These are phyloP conservation scores for Flaveria brownii DNA, from an alignment of 129 eudicot genomes.

Conservation along the genomic window DNA sequence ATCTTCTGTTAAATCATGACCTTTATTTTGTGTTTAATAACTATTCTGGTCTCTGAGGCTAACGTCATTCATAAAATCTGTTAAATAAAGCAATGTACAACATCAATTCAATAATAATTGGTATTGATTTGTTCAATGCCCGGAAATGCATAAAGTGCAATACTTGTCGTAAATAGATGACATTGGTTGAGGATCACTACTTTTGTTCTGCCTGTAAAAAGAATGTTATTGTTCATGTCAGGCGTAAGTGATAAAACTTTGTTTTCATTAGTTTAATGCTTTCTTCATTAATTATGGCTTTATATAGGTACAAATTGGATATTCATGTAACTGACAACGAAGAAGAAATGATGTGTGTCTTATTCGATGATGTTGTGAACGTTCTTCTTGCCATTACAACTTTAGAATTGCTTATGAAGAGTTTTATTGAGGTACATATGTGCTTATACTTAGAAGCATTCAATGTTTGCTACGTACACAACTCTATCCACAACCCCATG, in stretches of 20 bases:
- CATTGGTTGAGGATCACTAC: background rate
- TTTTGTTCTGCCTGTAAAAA: background rate
- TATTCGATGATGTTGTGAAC: background rate
- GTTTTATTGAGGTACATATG: background rate
- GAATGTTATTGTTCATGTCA: background rate
- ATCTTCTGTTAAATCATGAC: no score
- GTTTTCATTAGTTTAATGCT: no score
- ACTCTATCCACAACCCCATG: no score
- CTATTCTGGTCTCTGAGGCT: no score
- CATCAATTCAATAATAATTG: background rate
- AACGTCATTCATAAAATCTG: no score
- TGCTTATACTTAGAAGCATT: background rate
- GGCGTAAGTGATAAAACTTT: background rate
- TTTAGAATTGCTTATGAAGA: background rate
- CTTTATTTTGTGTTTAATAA: no score
- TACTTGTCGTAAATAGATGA: background rate
- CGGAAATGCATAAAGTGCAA: background rate
- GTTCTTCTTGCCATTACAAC: background rate
- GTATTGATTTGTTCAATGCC: background rate
- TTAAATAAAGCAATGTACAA: background rate
- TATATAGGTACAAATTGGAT: background rate
- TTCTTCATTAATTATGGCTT: no score
- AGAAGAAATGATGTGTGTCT: background rate
- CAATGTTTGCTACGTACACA: no score
- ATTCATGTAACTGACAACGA: background rate